Base-by-base conservation (phyloP, 805 yeast genomes). In the Metschnikowia gelsemii region DNA sequence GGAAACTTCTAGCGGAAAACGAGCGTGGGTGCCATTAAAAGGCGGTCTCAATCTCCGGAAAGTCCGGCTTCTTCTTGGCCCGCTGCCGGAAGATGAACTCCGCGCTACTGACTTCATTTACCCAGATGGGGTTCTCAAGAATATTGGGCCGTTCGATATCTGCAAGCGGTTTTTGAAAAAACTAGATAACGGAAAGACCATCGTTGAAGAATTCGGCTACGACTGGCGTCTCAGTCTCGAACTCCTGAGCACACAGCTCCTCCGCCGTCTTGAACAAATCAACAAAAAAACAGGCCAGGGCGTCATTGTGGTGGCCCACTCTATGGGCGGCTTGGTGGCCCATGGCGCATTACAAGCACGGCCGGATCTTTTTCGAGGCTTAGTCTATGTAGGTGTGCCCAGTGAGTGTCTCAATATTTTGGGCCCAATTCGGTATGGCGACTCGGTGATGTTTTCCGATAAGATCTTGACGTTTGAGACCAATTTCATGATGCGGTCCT, bases 321-420 rank as follows among this genome's bases (percentile, higher is more conserved):
- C 96, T 0, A 89, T 90, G 96, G 97, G 97, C 39, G 97, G 97
- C 0, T 58, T 90, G 24, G 75, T 90, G 5, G 80, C 95, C 0
- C 96, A 88, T 57, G 82, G 84, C 42, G 87, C 84, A 0, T 67
- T 90, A 72, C 84, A 83, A 40, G 66, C 67, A 38, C 75, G 79
- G 44, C 89, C 96, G 0, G 64, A 75, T 11, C 60, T 88, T 31
- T 75, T 90, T 54, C 70, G 90, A 46, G 91, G 93, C 1, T 51
- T 90, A 1, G 62, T 90, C 2, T 90, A 88, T 55, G 91, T 79
- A 11, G 97, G 96, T 1, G 75, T 80, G 0, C 97, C 97, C 2
- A 70, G 82, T 17, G 87, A 85, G 55, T 88, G 96, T 61, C 79
- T 89, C 8, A 87, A 87, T 57, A 85, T 88, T 33, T 61, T 90